A percentile compares a stretch with the other conserved stretches of the same genome.
Evolutionary conservation across 208 protist genomes (phyloP).

Genomic region (Leishmania amazonensis): DNA sequence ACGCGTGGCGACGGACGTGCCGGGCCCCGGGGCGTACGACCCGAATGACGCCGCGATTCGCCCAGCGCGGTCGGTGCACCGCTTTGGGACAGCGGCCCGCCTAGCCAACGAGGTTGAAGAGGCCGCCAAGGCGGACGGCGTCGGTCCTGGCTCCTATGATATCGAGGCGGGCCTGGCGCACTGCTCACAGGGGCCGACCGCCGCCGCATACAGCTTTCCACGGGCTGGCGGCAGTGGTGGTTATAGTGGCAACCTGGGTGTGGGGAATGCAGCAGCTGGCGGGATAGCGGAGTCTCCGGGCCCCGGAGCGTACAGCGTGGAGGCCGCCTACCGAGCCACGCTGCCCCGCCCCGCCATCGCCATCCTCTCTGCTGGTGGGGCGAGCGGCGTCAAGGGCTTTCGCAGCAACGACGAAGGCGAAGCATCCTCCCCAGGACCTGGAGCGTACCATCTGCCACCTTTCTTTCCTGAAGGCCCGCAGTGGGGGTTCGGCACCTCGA

Average conservation of each 20-base stretch:
- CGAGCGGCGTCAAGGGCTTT: not conserved
- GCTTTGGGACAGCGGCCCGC: conserved; percentile 26
- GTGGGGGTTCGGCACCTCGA: conserved; percentile 30
- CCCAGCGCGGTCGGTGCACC: conserved; percentile 7
- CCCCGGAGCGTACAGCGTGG: conserved; percentile 49
- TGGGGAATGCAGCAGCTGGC: not conserved
- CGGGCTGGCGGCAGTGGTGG: conserved; percentile 10
- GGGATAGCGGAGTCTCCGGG: conserved; percentile 27
- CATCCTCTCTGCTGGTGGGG: not conserved
- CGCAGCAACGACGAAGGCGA: not conserved
- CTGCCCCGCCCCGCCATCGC: conserved; percentile 10
- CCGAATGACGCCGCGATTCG: conserved; percentile 15
- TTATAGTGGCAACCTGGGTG: not conserved
- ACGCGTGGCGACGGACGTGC: not conserved
- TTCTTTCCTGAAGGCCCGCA: conserved; percentile 29
- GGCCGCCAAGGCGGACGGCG: conserved; percentile 6
- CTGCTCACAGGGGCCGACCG: conserved; percentile 15
- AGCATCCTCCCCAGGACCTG: conserved; percentile 13
- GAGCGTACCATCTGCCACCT: conserved; percentile 26
- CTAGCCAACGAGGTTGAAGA: not conserved
- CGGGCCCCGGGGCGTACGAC: conserved; percentile 45
- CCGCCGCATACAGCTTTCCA: conserved; percentile 24
- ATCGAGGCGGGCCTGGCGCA: conserved; percentile 5
- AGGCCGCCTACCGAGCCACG: conserved; percentile 18
- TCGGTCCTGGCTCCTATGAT: conserved; percentile 63